Base-by-base conservation (phyloP, 2,329 filamentous ascomycete species). In the Aspergillus uvarum region DNA sequence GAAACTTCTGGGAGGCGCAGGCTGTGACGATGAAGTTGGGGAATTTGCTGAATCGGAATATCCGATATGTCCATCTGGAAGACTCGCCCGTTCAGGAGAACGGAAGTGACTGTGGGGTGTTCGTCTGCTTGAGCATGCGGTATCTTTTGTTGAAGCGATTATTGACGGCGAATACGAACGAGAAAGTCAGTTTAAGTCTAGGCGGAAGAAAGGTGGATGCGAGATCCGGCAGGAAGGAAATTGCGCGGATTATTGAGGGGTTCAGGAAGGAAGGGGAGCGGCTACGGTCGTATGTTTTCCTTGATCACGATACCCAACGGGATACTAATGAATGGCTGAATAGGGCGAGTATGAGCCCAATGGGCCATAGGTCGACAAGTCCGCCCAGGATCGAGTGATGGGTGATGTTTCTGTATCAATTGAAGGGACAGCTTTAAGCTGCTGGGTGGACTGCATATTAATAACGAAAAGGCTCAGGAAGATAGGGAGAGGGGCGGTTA, bases 171-270 rank as follows among this genome's bases (percentile, higher is more conserved):
- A 89, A 92, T 71, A 88, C 90, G 2, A 85, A 86, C 63, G 87
- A 94, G 74, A 96, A 96, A 78, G 89, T 98, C 12, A 93, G 88
- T 63, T 98, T 99, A 95, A 95, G 90, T 71, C 89, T 98, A 85
- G 87, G 85, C 5, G 91, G 90, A 24, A 92, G 92, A 73, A 85
- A 89, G 70, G 88, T 98, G 54, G 91, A 97, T 77, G 91, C 92
- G 4, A 79, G 80, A 48, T 88, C 88, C 5, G 92, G 90, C 1
- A 83, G 95, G 56, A 96, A 96, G 76, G 91, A 96, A 75, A 98
- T 99, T 86, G 77, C 96, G 65, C 88, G 87, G 71, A 93, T 95
- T 42, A 96, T 98, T 65, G 92, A 97, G 68, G 88, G 83, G 38
- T 85, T 96, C 70, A 86, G 92, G 61, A 92, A 92, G 74, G 93